Conservation (phyloP, 2,329 filamentous ascomycete genomes). For the Pseudofabraea citricarpa region DNA sequence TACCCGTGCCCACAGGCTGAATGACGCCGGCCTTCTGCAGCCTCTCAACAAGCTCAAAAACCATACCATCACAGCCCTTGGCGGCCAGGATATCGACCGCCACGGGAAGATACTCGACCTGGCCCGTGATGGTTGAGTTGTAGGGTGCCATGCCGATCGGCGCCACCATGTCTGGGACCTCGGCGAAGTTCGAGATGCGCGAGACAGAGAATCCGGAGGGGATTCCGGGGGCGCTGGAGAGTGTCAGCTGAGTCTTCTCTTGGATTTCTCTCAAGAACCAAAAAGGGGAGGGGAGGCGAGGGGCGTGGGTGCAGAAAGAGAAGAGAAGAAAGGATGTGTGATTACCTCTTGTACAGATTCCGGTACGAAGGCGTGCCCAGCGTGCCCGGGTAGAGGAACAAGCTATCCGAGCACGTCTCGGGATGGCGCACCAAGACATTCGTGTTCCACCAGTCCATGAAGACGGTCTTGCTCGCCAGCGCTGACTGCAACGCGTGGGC, state of each 20-base stretch:
- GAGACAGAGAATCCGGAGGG: conserved; percentile 41
- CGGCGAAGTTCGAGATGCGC: conserved; percentile 40
- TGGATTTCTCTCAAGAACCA: no score
- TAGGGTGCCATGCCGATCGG: conserved; percentile 32
- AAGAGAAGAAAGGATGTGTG: no score
- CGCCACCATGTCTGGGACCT: conserved; percentile 41
- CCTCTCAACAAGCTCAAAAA: conserved; percentile 46
- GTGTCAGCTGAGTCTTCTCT: no score
- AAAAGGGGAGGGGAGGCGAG: no score
- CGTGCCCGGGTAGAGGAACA: conserved; percentile 43
- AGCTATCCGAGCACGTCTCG: conserved; percentile 41
- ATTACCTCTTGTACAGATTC: conserved; percentile 39
- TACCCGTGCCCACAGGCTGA: conserved; percentile 36
- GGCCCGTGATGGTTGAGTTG: conserved; percentile 36
- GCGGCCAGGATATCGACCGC: conserved; percentile 51
- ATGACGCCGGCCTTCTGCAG: conserved; percentile 43
- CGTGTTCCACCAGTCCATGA: conserved; percentile 40
- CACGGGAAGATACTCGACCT: conserved; percentile 47
- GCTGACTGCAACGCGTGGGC: conserved; percentile 35
- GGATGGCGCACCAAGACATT: conserved; percentile 36
- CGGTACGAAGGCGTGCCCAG: conserved; percentile 36
- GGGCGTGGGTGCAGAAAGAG: no score
- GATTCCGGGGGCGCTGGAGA: conserved; percentile 33
- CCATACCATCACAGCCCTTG: conserved; percentile 52
- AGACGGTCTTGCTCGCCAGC: conserved; percentile 44